phyloP scores from a whole-genome alignment of 306 rosid genomes.

The Castanea mollissima region DNA sequence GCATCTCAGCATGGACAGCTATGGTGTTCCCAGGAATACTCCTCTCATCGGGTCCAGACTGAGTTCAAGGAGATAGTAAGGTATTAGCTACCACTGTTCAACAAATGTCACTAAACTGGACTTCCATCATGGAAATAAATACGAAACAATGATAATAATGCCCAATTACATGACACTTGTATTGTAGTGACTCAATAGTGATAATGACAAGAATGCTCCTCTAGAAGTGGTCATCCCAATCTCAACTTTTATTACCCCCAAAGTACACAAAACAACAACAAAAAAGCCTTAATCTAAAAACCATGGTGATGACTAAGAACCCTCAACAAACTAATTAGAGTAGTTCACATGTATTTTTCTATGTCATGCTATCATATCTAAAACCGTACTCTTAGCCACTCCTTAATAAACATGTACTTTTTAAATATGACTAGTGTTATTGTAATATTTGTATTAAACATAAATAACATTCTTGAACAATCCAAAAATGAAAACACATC shows the following conservation, averaged over 20 bases:
- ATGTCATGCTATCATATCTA: no score
- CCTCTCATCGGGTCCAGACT: conserved; percentile 98
- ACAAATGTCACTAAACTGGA: not conserved
- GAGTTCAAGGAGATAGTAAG: conserved; percentile 17
- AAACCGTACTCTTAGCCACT: no score
- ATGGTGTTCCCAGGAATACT: conserved; percentile 93
- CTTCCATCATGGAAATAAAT: not conserved
- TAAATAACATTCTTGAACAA: not conserved
- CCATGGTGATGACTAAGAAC: no score
- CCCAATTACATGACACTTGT: not conserved
- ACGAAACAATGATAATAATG: not conserved
- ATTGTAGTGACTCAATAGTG: not conserved
- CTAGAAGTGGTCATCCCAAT: not conserved
- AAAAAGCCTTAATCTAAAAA: no score
- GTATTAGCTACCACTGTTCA: not conserved
- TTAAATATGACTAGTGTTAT: no score
- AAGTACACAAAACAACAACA: not conserved
- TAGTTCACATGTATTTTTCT: no score
- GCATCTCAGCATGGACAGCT: conserved; percentile 96
- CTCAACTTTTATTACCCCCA: not conserved
- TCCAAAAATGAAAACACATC: not conserved
- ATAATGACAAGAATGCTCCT: not conserved
- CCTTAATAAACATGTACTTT: no score
- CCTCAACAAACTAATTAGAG: no score
- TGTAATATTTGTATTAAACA: not conserved